phyloP scores from a whole-genome alignment of 2,329 filamentous ascomycete genomes.

The Xylaria sp. region DNA sequence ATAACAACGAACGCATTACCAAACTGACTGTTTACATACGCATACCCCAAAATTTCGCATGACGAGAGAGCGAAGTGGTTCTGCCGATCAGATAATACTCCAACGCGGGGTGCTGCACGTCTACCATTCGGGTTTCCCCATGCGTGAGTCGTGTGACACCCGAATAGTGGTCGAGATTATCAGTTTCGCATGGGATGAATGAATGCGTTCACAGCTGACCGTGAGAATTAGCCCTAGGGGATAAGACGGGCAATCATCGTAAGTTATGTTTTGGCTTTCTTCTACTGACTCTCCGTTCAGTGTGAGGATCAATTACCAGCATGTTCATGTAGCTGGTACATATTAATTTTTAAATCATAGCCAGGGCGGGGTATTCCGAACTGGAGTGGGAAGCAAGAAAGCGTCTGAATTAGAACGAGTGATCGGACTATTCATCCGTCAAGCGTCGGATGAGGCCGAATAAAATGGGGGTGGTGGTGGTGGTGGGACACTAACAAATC shows the following conservation, averaged over 20 bases:
- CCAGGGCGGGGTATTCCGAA: not conserved
- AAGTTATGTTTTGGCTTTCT: too few relatives aligned
- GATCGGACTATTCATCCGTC: not conserved
- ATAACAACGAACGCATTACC: not conserved
- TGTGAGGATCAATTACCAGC: not conserved
- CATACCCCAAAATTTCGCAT: not conserved
- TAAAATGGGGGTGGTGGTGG: not conserved
- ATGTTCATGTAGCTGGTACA: not conserved
- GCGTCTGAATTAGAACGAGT: not conserved
- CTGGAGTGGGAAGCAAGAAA: not conserved
- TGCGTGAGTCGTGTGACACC: not conserved
- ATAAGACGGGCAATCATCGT: too few relatives aligned
- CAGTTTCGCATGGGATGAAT: too few relatives aligned
- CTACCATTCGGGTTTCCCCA: not conserved
- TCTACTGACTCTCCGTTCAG: not conserved
- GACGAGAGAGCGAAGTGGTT: not conserved
- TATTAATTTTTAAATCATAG: not conserved
- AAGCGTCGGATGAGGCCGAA: not conserved
- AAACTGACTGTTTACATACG: not conserved
- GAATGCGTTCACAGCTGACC: not conserved
- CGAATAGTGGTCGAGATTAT: too few relatives aligned
- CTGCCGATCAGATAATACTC: not conserved
- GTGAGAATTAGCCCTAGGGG: too few relatives aligned
- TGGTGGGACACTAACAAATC: not conserved
- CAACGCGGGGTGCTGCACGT: slow-evolving; percentile 4